phyloP scores from a whole-genome alignment of 768 basidiomycete genomes.

The Leccinum olivaceopallidum region DNA sequence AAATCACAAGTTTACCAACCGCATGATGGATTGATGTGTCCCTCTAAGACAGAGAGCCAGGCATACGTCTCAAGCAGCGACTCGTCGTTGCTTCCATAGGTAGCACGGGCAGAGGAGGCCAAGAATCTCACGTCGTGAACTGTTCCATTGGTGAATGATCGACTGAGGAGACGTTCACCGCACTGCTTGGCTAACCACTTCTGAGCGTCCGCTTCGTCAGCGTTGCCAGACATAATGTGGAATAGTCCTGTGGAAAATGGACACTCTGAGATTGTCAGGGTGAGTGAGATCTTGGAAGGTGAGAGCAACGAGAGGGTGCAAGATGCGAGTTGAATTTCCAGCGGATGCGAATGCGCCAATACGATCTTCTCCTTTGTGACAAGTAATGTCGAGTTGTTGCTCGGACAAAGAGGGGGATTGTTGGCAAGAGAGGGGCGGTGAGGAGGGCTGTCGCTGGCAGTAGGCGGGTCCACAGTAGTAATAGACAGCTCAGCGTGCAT shows the following conservation, averaged over 20 bases:
- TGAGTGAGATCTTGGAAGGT: slow-evolving; percentile 9
- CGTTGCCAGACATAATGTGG: not conserved
- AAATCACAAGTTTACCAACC: slow-evolving; percentile 4
- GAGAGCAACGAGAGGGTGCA: not conserved
- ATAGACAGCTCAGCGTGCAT: slow-evolving; percentile 16
- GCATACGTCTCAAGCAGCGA: slow-evolving; percentile 12
- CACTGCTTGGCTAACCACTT: not conserved
- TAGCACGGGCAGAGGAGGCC: slow-evolving; percentile 2
- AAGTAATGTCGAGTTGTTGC: not conserved
- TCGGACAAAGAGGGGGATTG: not conserved
- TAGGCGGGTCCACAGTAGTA: not conserved
- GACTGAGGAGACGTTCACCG: slow-evolving; percentile 2
- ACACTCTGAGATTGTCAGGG: slow-evolving; percentile 16
- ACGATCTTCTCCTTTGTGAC: not conserved
- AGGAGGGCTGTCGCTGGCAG: not conserved
- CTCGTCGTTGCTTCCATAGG: not conserved
- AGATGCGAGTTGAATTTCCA: not conserved
- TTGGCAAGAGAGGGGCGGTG: too few species aligned
- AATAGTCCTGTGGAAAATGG: slow-evolving; percentile 20
- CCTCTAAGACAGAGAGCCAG: slow-evolving; percentile 15
- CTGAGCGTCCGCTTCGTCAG: not conserved
- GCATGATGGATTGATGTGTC: slow-evolving; percentile 3
- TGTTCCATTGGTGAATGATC: slow-evolving; percentile 19
- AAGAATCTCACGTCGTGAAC: slow-evolving; percentile 23
- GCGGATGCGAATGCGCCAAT: slow-evolving; percentile 4